Evolutionary conservation across 2,329 filamentous ascomycete genomes (phyloP).

Genomic region (Cercospora zeae-maydis): DNA sequence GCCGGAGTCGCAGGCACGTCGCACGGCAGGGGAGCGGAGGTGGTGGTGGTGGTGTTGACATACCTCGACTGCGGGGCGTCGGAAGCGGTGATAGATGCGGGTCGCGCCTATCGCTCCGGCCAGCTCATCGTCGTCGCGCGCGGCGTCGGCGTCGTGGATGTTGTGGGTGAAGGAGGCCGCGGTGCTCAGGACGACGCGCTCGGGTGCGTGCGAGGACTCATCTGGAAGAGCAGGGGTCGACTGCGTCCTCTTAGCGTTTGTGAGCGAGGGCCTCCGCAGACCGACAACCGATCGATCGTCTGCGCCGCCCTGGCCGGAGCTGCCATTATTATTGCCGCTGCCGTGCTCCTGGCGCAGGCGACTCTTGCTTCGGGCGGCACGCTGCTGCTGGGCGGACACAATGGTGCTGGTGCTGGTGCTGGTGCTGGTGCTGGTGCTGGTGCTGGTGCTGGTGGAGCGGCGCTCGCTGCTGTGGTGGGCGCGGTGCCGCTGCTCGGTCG

Average conservation of each 20-base stretch:
- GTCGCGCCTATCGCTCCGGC: constrained; percentile 32
- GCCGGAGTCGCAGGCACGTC: neutral
- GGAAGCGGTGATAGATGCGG: constrained; percentile 30
- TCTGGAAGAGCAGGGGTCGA: constrained; percentile 6
- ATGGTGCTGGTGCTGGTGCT: too few relatives aligned
- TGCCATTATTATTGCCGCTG: neutral
- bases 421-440: too few relatives aligned
- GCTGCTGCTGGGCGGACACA: neutral
- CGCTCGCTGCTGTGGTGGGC: neutral
- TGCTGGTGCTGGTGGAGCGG: neutral
- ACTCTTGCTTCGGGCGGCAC: neutral
- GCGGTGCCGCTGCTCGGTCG: neutral
- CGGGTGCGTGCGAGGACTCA: neutral
- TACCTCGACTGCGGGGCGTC: constrained; percentile 29
- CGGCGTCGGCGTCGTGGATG: constrained; percentile 24
- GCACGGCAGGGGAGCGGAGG: neutral
- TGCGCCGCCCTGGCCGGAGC: neutral
- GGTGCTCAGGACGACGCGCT: neutral
- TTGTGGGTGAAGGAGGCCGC: neutral
- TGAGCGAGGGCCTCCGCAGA: constrained; percentile 3
- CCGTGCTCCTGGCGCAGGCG: neutral
- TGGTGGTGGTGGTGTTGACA: constrained; percentile 10
- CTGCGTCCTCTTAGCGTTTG: constrained; percentile 1
- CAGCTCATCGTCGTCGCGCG: constrained; percentile 29
- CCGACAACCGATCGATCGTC: neutral